Percentiles rank a stretch among this genome's conserved stretches.
Evolutionary conservation across 2,329 filamentous ascomycete genomes (phyloP).

Genomic region (Colletotrichum tropicale): DNA sequence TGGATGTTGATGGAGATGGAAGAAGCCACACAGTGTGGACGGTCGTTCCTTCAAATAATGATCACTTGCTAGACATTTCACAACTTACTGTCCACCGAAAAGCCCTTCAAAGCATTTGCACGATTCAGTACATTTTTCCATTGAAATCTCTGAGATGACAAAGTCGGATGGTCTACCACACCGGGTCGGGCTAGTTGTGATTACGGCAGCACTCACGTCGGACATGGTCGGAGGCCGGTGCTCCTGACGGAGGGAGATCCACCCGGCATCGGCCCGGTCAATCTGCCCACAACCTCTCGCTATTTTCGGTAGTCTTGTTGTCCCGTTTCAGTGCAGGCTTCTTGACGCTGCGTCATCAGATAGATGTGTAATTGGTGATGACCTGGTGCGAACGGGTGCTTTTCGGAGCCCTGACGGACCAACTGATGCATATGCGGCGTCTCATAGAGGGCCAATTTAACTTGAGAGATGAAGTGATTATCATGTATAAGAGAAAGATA

Average conservation of each 20-base stretch:
- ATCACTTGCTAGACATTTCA: background rate
- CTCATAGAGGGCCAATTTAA: fast-evolving
- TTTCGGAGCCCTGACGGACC: background rate
- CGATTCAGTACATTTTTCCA: background rate
- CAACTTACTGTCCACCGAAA: background rate
- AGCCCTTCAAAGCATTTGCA: background rate
- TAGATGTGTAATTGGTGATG: background rate
- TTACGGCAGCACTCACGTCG: background rate
- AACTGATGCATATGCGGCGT: background rate
- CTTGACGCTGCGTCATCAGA: background rate
- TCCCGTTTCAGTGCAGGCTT: background rate
- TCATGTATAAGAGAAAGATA: background rate
- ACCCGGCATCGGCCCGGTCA: background rate
- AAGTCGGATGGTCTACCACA: background rate
- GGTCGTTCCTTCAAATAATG: background rate
- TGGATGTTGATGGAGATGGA: background rate
- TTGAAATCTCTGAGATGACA: background rate
- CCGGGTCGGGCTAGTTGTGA: background rate
- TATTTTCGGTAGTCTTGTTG: background rate
- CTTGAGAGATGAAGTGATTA: background rate
- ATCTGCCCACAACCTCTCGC: background rate
- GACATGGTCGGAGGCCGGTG: background rate
- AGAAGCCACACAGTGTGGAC: background rate
- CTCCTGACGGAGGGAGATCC: background rate
- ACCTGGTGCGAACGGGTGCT: background rate